phyloP scores from a whole-genome alignment of 1,139 yeast species.

The Geotrichum australiense region DNA sequence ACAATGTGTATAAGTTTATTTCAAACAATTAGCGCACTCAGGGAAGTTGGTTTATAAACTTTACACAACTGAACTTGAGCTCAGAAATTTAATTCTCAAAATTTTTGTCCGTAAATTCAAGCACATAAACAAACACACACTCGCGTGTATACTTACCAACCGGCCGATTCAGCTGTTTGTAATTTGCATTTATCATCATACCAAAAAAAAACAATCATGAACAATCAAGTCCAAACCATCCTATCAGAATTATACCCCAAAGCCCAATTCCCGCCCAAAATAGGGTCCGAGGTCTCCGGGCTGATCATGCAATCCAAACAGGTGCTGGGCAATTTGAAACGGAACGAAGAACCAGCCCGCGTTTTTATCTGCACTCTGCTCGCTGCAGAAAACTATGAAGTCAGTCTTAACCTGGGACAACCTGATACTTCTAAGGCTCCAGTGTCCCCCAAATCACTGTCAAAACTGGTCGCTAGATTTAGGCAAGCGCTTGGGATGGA shows the following conservation, averaged over 20 bases:
- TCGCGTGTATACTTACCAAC: too few relatives aligned
- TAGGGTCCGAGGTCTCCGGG: conserved; percentile 19
- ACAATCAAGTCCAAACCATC: not conserved
- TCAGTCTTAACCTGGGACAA: conserved; percentile 23
- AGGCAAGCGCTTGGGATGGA: conserved; percentile 18
- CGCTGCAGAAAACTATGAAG: conserved; percentile 29
- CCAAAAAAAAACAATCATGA: conserved; percentile 4
- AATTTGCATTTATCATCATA: too few relatives aligned
- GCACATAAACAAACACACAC: too few relatives aligned
- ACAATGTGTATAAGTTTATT: too few relatives aligned
- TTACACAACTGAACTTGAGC: too few relatives aligned
- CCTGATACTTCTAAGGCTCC: conserved; percentile 27
- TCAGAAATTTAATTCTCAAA: too few relatives aligned
- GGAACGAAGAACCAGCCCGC: conserved; percentile 33
- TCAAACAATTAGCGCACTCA: too few relatives aligned
- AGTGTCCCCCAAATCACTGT: conserved; percentile 28
- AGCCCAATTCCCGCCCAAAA: conserved; percentile 18
- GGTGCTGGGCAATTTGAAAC: conserved; percentile 23
- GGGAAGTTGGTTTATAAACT: too few relatives aligned
- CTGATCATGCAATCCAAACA: conserved; percentile 21
- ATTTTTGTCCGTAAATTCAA: too few relatives aligned
- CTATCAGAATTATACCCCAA: not conserved
- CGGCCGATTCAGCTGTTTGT: too few relatives aligned
- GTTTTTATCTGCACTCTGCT: conserved; percentile 30
- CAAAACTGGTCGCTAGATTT: conserved; percentile 26